Base-by-base conservation (phyloP, 2,329 filamentous ascomycete species). In the Helotiales sp. region DNA sequence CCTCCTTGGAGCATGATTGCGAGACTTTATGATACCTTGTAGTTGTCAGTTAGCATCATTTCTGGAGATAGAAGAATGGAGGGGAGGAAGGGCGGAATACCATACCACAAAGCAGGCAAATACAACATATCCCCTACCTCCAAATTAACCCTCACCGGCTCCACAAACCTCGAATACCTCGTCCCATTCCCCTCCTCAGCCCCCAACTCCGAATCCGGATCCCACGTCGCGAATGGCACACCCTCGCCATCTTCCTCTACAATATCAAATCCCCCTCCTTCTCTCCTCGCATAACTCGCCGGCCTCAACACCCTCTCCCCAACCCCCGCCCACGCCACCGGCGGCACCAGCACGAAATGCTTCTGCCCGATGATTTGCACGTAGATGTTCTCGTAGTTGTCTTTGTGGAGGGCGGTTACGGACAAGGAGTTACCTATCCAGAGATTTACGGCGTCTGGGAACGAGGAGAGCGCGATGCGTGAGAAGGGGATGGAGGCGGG, bases 371-470 rank as follows among this genome's bases (percentile, higher is more conserved):
- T 78, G 15, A 95, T 78, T 74, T 95, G 92, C 1, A 93, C 90
- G 77, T 94, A 96, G 0, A 96, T 84, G 76, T 96, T 96, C 78
- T 96, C 92, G 77, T 94, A 95, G 74, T 91, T 91, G 79, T 96
- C 93, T 74, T 91, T 91, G 80, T 96, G 93, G 63, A 94, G 78
- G 0, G 90, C 89, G 0, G 92, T 94, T 0, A 86, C 83, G 28
- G 89, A 91, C 43, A 82, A 82, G 1, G 87, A 87, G 79, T 92
- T 91, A 63, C 92, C 92, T 59, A 96, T 88, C 92, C 92, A 95
- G 47, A 96, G 83, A 76, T 96, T 96, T 69, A 93, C 86, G 15
- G 92, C 92, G 70, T 96, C 92, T 0, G 92, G 90, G 0, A 80
- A 75, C 58, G 84, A 82, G 45, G 85, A 81, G 0, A 95, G 85